Base-by-base conservation (phyloP, 2,329 filamentous ascomycete species). In the Pseudogymnoascus sp. region DNA sequence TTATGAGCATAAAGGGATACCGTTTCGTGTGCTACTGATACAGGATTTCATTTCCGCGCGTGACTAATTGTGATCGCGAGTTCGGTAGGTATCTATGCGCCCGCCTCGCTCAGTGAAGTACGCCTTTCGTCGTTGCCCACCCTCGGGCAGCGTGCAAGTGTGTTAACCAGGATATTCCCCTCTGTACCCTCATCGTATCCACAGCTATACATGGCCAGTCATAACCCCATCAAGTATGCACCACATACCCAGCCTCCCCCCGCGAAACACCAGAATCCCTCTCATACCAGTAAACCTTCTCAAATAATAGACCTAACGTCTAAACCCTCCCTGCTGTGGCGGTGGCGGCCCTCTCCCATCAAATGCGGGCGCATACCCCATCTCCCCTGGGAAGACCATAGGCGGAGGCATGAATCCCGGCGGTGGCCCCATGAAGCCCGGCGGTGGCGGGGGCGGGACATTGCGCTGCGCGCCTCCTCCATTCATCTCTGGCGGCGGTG, bases 321-420 rank as follows among this genome's bases (percentile, higher is more conserved):
- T 56, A 18, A 56, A 56, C n/a, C 47, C 47, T 4, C 47, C 47
- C 25, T 56, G 47, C n/a, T 56, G 47, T 1, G 79, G 77, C 28
- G 81, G 81, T 61, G 81, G 81, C 74, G 83, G 81, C 25, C 80
- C 80, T 60, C 82, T 79, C 50, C 77, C 79, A 68, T 86, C 84
- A 68, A 83, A 86, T 1, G 78, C 79, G 5, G 73, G 72, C 5
- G 77, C 79, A 65, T 82, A 84, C 1, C 74, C 75, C 65, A 81
- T 75, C 2, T 74, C 76, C 5, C 83, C 82, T 23, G 78, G 80
- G 70, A 84, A 86, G 11, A 79, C 79, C 71, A 85, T 80, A 10
- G 78, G 81, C 1, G 81, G 83, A 4, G 77, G 79, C 70, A 85
- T 76, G 69, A 83, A 84, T 16, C 79, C 81, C 4, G 77, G 77